These are phyloP conservation scores for Bjerkandera adusta DNA, from an alignment of 1,284 basidiomycete genomes.

Conservation along the genomic window DNA sequence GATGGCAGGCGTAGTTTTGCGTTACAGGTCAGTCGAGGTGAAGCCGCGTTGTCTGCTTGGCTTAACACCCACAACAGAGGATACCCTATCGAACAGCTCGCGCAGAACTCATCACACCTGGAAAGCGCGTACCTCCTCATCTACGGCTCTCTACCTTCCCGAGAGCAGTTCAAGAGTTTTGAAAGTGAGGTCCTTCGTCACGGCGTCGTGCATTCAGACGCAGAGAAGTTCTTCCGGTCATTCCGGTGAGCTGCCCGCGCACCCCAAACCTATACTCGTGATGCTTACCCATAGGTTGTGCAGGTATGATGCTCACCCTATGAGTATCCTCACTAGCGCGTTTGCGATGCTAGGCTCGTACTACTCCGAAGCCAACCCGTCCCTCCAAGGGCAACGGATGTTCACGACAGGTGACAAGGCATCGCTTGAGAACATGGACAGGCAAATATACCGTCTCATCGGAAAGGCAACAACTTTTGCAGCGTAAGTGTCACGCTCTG, in stretches of 20 bases:
- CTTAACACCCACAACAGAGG: conserved; percentile 46
- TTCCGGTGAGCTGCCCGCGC: conserved; percentile 51
- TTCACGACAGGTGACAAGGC: conserved; percentile 67
- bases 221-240: conserved; percentile 76
- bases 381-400: conserved; percentile 76
- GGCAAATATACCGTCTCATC: conserved; percentile 84
- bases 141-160: conserved; percentile 80
- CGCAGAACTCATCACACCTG: conserved; percentile 73
- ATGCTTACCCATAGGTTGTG: neutral
- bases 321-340: conserved; percentile 84
- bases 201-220: conserved; percentile 72
- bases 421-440: conserved; percentile 79
- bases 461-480: conserved; percentile 87
- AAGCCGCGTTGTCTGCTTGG: neutral
- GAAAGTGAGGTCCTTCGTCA: conserved; percentile 79
- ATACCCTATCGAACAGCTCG: conserved; percentile 91
- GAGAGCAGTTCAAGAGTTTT: conserved; percentile 58
- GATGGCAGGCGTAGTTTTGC: conserved; percentile 46
- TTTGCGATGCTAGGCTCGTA: conserved; percentile 86
- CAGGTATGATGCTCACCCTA: conserved; percentile 86
- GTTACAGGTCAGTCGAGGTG: conserved; percentile 54
- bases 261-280: neutral
- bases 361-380: conserved; percentile 79
- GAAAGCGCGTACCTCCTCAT: conserved; percentile 86
- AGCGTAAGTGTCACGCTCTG: conserved; percentile 48